These are phyloP conservation scores for Xerocomellus amylosporus DNA, from an alignment of 768 basidiomycete genomes.

Conservation along the genomic window DNA sequence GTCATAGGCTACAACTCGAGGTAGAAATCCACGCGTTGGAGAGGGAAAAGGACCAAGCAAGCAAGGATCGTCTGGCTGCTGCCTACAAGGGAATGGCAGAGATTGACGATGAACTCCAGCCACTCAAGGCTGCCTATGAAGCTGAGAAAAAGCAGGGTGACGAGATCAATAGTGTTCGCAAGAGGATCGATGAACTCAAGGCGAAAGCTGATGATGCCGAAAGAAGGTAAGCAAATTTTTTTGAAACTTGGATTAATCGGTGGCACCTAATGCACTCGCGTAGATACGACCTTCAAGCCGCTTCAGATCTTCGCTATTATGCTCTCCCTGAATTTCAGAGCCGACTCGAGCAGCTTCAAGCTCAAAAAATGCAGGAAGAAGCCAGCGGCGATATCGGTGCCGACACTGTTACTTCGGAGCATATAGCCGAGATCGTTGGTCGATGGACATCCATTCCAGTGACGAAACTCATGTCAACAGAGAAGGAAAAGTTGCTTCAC, in stretches of 20 bases:
- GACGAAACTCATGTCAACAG: conserved; percentile 78
- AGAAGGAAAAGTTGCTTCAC: conserved; percentile 82
- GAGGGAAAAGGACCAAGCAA: conserved; percentile 86
- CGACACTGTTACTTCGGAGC: conserved; percentile 79
- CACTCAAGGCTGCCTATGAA: conserved; percentile 83
- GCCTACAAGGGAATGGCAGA: conserved; percentile 80
- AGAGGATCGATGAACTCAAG: conserved; percentile 86
- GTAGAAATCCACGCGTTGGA: conserved; percentile 94
- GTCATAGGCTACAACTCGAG: conserved; percentile 85
- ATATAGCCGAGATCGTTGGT: conserved; percentile 92
- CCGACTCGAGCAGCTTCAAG: conserved; percentile 67
- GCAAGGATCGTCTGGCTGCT: conserved; percentile 72
- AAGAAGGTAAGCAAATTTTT: conserved; percentile 54
- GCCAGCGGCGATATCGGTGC: conserved; percentile 48
- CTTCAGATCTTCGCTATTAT: conserved; percentile 87
- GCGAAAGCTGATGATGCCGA: conserved; percentile 94
- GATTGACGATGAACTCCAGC: conserved; percentile 80
- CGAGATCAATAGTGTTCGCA: conserved; percentile 70
- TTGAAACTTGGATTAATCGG: background rate
- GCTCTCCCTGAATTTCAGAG: conserved; percentile 85
- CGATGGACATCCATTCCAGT: conserved; percentile 94
- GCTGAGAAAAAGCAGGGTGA: conserved; percentile 80
- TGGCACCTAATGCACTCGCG: background rate
- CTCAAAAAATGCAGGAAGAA: conserved; percentile 75
- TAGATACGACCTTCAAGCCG: conserved; percentile 69